Evolutionary conservation across 2,329 filamentous ascomycete species (phyloP).

Genomic region (Corniculantispora saksenae): DNA sequence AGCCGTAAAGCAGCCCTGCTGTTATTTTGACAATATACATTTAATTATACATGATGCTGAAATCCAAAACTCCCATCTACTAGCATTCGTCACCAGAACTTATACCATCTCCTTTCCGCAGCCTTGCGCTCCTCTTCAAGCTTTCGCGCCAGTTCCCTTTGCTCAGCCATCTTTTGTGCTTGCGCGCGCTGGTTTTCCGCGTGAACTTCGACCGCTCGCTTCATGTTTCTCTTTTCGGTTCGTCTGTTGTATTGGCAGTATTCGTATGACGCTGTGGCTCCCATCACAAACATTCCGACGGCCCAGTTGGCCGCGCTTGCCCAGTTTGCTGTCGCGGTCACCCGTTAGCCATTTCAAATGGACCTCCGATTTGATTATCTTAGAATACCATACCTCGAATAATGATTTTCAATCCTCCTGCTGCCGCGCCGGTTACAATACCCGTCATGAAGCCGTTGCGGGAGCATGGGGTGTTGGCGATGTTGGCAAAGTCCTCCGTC

Average conservation of each 20-base stretch:
- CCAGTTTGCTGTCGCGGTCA: slow-evolving; percentile 3
- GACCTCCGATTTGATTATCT: not conserved
- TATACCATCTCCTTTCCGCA: slow-evolving; percentile 53
- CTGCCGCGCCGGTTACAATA: slow-evolving; percentile 74
- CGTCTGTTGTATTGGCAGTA: slow-evolving; percentile 76
- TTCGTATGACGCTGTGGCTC: slow-evolving; percentile 75
- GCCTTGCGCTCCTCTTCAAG: slow-evolving; percentile 36
- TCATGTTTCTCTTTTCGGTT: slow-evolving; percentile 80
- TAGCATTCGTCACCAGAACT: slow-evolving; percentile 49
- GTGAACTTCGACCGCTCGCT: slow-evolving; percentile 72
- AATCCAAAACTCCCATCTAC: not conserved
- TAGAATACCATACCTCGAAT: slow-evolving; percentile 62
- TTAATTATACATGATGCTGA: slow-evolving; percentile 8
- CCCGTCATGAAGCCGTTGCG: slow-evolving; percentile 80
- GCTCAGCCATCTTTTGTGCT: slow-evolving; percentile 39
- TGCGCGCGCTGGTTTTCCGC: slow-evolving; percentile 52
- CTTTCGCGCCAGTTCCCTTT: slow-evolving; percentile 39
- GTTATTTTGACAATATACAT: slow-evolving; percentile 17
- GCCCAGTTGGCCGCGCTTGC: slow-evolving; percentile 76
- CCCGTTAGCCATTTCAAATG: not conserved
- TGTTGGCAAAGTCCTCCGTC: slow-evolving; percentile 65
- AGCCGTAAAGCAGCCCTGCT: slow-evolving; percentile 1
- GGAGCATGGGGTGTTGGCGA: slow-evolving; percentile 81
- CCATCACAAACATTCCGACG: slow-evolving; percentile 71
- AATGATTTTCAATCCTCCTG: slow-evolving; percentile 74